Conservation (phyloP, 1,284 basidiomycete species). For the Lentinula novae-zelandiae region DNA sequence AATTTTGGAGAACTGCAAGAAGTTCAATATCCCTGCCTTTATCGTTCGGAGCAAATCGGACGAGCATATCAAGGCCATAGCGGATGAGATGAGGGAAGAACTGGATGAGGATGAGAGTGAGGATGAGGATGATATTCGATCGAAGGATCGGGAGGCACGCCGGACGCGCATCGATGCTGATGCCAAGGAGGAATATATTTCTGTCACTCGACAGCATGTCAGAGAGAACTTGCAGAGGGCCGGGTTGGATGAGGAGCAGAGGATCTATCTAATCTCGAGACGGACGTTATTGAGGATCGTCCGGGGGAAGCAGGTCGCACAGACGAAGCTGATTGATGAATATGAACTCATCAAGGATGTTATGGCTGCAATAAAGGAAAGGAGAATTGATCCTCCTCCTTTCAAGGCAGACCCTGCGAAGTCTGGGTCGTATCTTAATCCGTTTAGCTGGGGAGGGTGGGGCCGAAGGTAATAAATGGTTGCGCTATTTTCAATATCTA, state of each 20-base stretch:
- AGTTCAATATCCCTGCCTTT: slow-evolving; percentile 29
- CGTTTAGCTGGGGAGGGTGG: slow-evolving; percentile 2
- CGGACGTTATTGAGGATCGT: slow-evolving; percentile 15
- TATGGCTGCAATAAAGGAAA: slow-evolving; percentile 5
- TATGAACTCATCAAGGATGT: slow-evolving; percentile 26
- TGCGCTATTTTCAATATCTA: neutral
- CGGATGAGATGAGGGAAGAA: slow-evolving; percentile 25
- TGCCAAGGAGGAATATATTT: slow-evolving; percentile 22
- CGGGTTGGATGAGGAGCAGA: slow-evolving; percentile 24
- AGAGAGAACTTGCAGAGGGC: slow-evolving; percentile 25
- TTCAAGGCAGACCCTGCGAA: neutral
- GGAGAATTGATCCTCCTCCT: slow-evolving; percentile 2
- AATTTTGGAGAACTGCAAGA: slow-evolving; percentile 23
- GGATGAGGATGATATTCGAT: slow-evolving; percentile 6
- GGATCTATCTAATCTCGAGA: slow-evolving; percentile 28
- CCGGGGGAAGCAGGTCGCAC: slow-evolving; percentile 16
- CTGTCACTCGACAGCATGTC: slow-evolving; percentile 26
- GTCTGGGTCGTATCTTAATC: neutral
- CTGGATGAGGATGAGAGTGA: slow-evolving; percentile 18
- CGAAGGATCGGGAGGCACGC: slow-evolving; percentile 1
- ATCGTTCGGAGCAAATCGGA: slow-evolving; percentile 36
- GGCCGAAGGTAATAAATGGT: neutral
- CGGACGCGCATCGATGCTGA: slow-evolving; percentile 4
- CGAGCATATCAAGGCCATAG: slow-evolving; percentile 30
- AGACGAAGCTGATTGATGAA: slow-evolving; percentile 26